Percentiles rank a stretch among this genome's conserved stretches.
These are phyloP conservation scores for Abortiporus biennis DNA, from an alignment of 1,284 basidiomycete genomes.

Conservation along the genomic window DNA sequence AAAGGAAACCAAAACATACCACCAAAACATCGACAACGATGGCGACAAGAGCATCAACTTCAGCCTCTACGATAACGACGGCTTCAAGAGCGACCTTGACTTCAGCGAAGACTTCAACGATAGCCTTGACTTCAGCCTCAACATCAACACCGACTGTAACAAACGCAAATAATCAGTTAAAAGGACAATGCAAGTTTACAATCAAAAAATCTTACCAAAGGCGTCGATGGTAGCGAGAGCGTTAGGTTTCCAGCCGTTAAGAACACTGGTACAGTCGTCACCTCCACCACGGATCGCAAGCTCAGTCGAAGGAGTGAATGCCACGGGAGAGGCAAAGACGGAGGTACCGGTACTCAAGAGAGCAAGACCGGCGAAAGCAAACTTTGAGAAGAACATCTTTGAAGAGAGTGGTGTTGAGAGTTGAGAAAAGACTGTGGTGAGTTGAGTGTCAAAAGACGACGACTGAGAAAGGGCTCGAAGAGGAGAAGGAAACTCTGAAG, in stretches of 20 bases:
- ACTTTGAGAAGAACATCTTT: conserved; percentile 3
- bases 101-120: not conserved
- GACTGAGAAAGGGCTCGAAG: too few relatives aligned
- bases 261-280: not conserved
- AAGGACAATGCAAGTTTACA: not conserved
- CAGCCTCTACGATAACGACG: not conserved
- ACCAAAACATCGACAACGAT: not conserved
- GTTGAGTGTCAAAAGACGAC: too few relatives aligned
- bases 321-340: not conserved
- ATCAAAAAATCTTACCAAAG: not conserved
- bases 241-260: not conserved
- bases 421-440: too few relatives aligned
- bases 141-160: not conserved
- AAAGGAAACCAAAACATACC: not conserved
- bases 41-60: not conserved
- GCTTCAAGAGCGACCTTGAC: not conserved
- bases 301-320: not conserved
- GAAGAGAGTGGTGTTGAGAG: too few relatives aligned
- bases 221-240: conserved; percentile 1
- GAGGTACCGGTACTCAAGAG: not conserved
- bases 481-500: too few relatives aligned
- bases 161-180: not conserved
- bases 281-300: not conserved
- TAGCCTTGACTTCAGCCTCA: not conserved
- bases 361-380: not conserved